Evolutionary conservation across 2,329 filamentous ascomycete genomes (phyloP), one percentile per base, ranked within the genome.

Genomic region (Fusarium sp.): DNA sequence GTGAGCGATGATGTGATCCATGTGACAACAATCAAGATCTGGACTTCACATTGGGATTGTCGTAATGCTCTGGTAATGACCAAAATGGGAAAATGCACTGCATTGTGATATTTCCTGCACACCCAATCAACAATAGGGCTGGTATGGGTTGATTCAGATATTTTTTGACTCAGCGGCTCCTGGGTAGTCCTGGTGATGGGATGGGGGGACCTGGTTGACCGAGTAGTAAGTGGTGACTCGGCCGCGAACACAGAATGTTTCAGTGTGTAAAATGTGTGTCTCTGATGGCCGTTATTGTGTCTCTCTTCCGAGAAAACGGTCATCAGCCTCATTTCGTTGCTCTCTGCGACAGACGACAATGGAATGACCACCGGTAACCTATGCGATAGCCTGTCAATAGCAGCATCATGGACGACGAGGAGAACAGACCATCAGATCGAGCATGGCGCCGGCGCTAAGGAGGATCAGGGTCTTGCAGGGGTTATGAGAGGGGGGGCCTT

Each of bases 401-500:
- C 38, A 59, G 53, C 24, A 51, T 59, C 51, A 55, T 31, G 49
- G 36, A 27, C 35, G 33, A 27, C 35, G 33, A 27, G 36, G 70
- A 64, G 71, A 73, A 73, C 70, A 73, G 73, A 55, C 56, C 72
- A 59, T n/a, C 40, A 62, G 56, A 71, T 73, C 60, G 67, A 63
- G 55, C 27, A 56, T 74, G 64, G 67, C 64, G 61, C 22, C 36
- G 65, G 60, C 71, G 71, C 71, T 74, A 74, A 67, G 44, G 40
- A 36, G 42, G 44, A 27, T 72, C 71, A 74, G 71, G 71, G 71
- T 74, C 71, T 70, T 70, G 62, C 71, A 74, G 70, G 70, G 70
- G 64, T 31, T n/a, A 31, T 53, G 17, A 31, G 46, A n/a, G 27
- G 17, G 44, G 46, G 46, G 44, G 31, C 11, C 0, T 10, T 29